Base-by-base conservation (phyloP, 306 rosid species). In the cucumber (Cucumis sativus) region DNA sequence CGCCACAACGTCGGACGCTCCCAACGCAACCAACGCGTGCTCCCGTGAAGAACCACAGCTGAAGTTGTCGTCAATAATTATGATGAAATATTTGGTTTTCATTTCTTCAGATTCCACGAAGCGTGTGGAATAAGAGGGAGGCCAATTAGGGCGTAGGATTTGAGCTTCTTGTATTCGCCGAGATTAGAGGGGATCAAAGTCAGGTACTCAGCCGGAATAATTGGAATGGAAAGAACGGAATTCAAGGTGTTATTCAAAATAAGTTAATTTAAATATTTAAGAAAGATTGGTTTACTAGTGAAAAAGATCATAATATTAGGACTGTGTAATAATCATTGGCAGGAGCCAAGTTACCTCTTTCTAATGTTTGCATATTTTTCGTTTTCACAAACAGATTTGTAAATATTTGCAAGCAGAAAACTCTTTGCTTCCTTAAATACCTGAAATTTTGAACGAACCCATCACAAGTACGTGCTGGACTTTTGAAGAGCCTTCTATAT, bases 171-270 rank as follows among this genome's bases (percentile, higher is more conserved):
- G 63, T 95, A 95, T 85, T 92, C 99, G 39, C 87, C 85, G 52
- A 93, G 93, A 9, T 92, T 95, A 20, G 99, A 95, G 37, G 99
- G 99, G 81, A 95, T 93, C 3, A 95, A 82, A 47, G 98, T 95
- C 6, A 89, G 86, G 81, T 92, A 82, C 98, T 94, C 87, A n/a
- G n/a, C n/a, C n/a, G n/a, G n/a, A n/a, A n/a, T n/a, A n/a, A n/a
- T n/a, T n/a, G n/a, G n/a, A n/a, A n/a, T n/a, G n/a, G n/a, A n/a
- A n/a, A n/a, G n/a, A n/a, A n/a, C n/a, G n/a, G n/a, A n/a, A n/a
- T n/a, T n/a, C n/a, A n/a, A n/a, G n/a, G 58, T 45, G 76, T 47
- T 56, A 13, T 45, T 49, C 58, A 20, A 16, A 20, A 47, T 47
- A 20, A 21, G 13, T 94, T 94, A 64, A 64, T 2, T n/a, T 7